Percentiles rank a stretch among this genome's conserved stretches.
Evolutionary conservation across 1,284 basidiomycete genomes (phyloP).

Genomic region (Megacollybia platyphylla): DNA sequence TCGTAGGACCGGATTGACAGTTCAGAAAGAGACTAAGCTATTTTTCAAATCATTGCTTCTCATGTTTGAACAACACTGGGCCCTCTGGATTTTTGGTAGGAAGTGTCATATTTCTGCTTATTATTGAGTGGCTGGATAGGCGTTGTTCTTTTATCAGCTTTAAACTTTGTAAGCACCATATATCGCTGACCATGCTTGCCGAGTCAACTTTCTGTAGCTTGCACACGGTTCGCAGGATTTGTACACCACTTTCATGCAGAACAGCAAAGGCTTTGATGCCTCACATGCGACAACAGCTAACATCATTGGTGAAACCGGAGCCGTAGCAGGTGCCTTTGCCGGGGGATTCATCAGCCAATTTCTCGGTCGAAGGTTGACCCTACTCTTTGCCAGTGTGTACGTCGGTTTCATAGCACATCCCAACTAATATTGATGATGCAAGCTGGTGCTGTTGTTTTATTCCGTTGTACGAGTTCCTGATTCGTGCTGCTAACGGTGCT

Average conservation of each 20-base stretch:
- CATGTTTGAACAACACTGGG: conserved; percentile 83
- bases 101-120: not conserved
- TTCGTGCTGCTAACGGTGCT: not conserved
- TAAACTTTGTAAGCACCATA: conserved; percentile 6
- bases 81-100: conserved; percentile 66
- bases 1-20: conserved; percentile 6
- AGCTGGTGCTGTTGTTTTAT: conserved; percentile 9
- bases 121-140: conserved; percentile 1
- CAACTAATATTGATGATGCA: not conserved
- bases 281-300: conserved; percentile 72
- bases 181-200: not conserved
- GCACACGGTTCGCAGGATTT: conserved; percentile 77
- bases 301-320: conserved; percentile 68
- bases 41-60: conserved; percentile 62
- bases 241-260: conserved; percentile 70
- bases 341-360: conserved; percentile 8
- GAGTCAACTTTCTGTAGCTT: conserved; percentile 74
- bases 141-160: conserved; percentile 5
- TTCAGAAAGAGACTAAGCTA: conserved; percentile 19
- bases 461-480: conserved; percentile 5
- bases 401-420: not conserved
- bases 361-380: conserved; percentile 6
- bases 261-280: conserved; percentile 42
- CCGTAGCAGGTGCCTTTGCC: conserved; percentile 6
- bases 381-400: conserved; percentile 6